Conservation (phyloP, 495 filamentous ascomycete species). For the Podospora tetraspora region DNA sequence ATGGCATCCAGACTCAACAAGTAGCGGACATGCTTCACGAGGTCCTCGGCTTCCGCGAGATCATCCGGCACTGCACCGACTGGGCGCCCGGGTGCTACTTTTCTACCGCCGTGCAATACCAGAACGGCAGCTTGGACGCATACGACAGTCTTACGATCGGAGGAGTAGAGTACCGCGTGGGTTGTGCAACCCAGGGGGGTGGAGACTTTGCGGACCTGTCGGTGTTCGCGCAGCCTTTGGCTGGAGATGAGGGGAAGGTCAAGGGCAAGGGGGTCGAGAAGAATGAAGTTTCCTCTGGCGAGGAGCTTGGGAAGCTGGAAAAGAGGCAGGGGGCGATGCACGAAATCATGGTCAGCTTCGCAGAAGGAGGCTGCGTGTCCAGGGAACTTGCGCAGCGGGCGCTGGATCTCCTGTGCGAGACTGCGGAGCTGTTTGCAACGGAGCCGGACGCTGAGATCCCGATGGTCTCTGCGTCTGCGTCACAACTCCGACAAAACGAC, state of each 20-base stretch:
- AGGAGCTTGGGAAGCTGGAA: no score
- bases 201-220: slow-evolving; percentile 8
- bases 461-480: no score
- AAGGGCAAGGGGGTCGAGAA: no score
- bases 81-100: slow-evolving; percentile 44
- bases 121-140: slow-evolving; percentile 16
- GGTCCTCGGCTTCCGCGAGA: slow-evolving; percentile 55
- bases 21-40: slow-evolving; percentile 40
- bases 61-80: slow-evolving; percentile 53
- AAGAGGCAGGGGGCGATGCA: background rate
- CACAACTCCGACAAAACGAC: no score
- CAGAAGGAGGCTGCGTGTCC: background rate
- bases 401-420: slow-evolving; percentile 1
- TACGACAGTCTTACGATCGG: background rate
- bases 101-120: slow-evolving; percentile 25
- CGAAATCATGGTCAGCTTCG: slow-evolving; percentile 7
- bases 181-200: background rate
- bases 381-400: slow-evolving; percentile 2
- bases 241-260: background rate
- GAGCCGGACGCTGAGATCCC: slow-evolving; percentile 2
- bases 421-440: background rate
- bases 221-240: slow-evolving; percentile 5
- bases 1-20: slow-evolving; percentile 54
- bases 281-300: no score
- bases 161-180: slow-evolving; percentile 4